Evolutionary conservation across 2,329 filamentous ascomycete genomes (phyloP), one percentile per base, ranked within the genome.

Genomic region (Aureobasidium sp.): DNA sequence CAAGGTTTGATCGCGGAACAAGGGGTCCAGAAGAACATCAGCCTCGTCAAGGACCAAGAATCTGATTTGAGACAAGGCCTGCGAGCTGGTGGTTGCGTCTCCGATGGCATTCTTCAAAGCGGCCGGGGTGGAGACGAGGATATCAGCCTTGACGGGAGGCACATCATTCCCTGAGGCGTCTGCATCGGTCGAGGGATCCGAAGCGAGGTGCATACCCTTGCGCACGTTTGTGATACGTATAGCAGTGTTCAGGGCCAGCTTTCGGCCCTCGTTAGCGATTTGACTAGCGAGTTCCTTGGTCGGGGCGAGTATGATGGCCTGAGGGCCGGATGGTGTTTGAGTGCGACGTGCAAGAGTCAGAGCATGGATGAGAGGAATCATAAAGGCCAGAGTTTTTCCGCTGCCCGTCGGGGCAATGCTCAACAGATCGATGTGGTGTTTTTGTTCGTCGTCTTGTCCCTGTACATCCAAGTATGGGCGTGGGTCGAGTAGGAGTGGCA

Each of bases 351-450:
- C 66, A 3, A 67, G 66, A n/a, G 74, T 65, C 21, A 96, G 85
- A 49, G 84, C 82, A 70, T 96, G 88, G 67, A 99, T 85, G 3
- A 91, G 82, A 0, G 93, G 92, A 45, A 99, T 89, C 68, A 97
- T 75, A 69, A 97, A 99, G 21, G 91, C 91, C 65, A 99, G 79
- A 0, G 94, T 99, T 79, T 99, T 99, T 48, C 94, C 94, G 72
- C 93, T 97, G 29, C 94, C 94, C 0, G 94, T 99, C 1, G 94
- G 94, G 3, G 94, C 94, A 47, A 97, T 86, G 0, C 90, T 90
- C 65, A 99, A 75, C 42, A 99, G 84, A 77, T 99, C 87, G 5
- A 93, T 32, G 32, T 63, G 60, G 41, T 57, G 45, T 34, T 61
- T 45, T 30, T 30, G 27, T 63, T 61, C 61, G 64, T 64, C 21